Conservation (phyloP, 2,329 filamentous ascomycete genomes). For the Fusarium oligoseptatum region DNA sequence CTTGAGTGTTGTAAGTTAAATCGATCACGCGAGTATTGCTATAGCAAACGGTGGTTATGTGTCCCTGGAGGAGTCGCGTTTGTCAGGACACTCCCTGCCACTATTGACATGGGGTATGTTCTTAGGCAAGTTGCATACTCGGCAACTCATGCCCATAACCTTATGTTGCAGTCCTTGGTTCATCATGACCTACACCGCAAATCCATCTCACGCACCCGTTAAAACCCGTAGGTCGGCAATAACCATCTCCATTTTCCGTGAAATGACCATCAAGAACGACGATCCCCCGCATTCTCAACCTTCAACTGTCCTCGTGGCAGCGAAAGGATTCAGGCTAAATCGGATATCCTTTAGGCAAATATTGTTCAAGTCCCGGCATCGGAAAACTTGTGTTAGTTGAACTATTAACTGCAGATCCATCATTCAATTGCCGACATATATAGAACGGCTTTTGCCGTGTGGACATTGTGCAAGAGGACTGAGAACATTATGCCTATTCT, state of each 20-base stretch:
- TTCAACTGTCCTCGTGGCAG: not conserved
- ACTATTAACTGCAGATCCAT: not conserved
- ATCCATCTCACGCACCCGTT: not conserved
- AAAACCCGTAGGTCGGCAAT: not conserved
- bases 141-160: not conserved
- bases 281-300: conserved; percentile 6
- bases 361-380: not conserved
- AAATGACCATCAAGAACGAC: not conserved
- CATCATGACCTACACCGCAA: no score
- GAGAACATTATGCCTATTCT: not conserved
- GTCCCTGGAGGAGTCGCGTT: not conserved
- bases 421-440: not conserved
- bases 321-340: conserved; percentile 14
- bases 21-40: not conserved
- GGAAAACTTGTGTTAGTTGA: not conserved
- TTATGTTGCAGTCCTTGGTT: not conserved
- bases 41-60: not conserved
- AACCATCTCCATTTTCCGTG: not conserved
- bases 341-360: not conserved
- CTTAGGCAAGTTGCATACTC: not conserved
- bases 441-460: not conserved
- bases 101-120: not conserved
- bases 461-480: not conserved
- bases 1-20: not conserved
- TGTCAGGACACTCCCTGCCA: no score